Conservation (phyloP, 2,329 filamentous ascomycete genomes). For the Sarocladium strictum region DNA sequence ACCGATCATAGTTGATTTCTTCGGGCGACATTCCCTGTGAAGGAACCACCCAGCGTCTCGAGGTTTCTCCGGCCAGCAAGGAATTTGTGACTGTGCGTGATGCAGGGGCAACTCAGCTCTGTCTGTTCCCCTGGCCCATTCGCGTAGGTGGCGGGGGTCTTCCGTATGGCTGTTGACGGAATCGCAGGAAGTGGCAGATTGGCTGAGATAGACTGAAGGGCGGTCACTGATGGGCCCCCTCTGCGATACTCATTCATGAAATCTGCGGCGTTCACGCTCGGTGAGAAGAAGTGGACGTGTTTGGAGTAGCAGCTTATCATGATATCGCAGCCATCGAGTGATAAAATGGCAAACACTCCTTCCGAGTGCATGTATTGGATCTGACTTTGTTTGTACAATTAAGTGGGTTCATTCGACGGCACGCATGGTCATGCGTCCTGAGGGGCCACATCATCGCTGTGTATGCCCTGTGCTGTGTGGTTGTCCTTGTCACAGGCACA, state of each 20-base stretch:
- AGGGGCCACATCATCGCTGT: too few species aligned
- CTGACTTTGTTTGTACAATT: constrained; percentile 7
- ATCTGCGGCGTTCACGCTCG: constrained; percentile 5
- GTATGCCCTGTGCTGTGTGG: too few species aligned
- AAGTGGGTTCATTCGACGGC: too few species aligned
- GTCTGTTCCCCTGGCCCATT: too few species aligned
- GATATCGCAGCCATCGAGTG: constrained; percentile 4
- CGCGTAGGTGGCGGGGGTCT: too few species aligned
- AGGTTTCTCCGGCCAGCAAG: not conserved
- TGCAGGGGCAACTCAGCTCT: too few species aligned
- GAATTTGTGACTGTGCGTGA: too few species aligned
- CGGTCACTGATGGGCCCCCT: too few species aligned
- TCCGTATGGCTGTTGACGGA: not conserved
- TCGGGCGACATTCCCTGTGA: constrained; percentile 13
- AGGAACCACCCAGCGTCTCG: not conserved
- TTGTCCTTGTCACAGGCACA: too few species aligned
- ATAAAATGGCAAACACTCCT: not conserved
- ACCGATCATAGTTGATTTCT: constrained; percentile 33
- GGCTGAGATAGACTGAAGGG: too few species aligned
- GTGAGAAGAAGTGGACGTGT: constrained; percentile 10
- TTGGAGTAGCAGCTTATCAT: constrained; percentile 8
- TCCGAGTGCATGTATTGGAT: constrained; percentile 9
- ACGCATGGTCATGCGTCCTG: too few species aligned
- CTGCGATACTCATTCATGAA: constrained; percentile 7
- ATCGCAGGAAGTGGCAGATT: not conserved